Conservation (phyloP, 2,329 filamentous ascomycete species). For the Claviceps sorghi region DNA sequence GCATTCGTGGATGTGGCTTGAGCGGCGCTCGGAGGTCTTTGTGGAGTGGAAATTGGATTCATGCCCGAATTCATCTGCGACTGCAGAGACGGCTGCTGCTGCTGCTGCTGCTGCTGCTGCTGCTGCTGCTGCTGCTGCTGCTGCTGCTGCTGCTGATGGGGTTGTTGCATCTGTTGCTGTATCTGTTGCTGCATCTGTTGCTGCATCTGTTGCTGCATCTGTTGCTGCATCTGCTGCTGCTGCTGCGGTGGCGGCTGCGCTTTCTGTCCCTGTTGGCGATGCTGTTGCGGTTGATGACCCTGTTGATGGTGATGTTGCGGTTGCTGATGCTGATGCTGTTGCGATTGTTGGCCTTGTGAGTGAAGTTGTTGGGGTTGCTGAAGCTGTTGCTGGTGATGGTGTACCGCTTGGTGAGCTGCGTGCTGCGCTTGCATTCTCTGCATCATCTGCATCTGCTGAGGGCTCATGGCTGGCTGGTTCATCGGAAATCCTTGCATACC, state of each 20-base stretch:
- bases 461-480: constrained; percentile 35
- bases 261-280: constrained; percentile 15
- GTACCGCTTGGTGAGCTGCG: constrained; percentile 8
- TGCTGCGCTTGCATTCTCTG: constrained; percentile 26
- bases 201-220: constrained; percentile 14
- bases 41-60: constrained; percentile 10
- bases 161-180: constrained; percentile 17
- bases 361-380: constrained; percentile 20
- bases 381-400: constrained; percentile 20
- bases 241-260: constrained; percentile 8
- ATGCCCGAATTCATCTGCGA: constrained; percentile 10
- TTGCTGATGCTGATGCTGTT: constrained; percentile 16
- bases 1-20: constrained; percentile 12
- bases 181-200: constrained; percentile 5
- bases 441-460: constrained; percentile 29
- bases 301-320: constrained; percentile 3
- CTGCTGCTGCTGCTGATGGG: constrained; percentile 11
- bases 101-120: constrained; percentile 6
- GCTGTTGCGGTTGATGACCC: neutral
- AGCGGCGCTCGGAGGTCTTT: constrained; percentile 12
- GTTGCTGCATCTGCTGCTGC: constrained; percentile 12
- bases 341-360: constrained; percentile 15
- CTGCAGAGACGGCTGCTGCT: constrained; percentile 13
- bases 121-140: constrained; percentile 10
- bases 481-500: constrained; percentile 42